Evolutionary conservation across 257 asterid genomes (phyloP).

Genomic region (Avicennia marina): DNA sequence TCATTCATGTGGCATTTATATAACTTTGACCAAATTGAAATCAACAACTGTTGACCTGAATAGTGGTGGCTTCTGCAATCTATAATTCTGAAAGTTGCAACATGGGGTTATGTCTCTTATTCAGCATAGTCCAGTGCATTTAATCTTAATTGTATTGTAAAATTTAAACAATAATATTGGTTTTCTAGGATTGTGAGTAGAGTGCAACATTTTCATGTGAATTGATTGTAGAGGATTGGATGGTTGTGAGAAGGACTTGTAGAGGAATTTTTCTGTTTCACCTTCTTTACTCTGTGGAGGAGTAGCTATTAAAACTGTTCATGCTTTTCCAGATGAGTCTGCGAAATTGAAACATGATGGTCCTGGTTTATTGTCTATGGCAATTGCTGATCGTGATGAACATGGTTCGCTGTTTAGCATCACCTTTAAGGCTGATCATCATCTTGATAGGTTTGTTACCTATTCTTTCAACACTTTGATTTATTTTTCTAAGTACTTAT

Average conservation of each 20-base stretch:
- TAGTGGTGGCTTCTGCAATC: not conserved
- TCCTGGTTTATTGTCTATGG: slow-evolving; percentile 90
- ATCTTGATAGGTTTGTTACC: slow-evolving; percentile 75
- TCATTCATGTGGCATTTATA: not conserved
- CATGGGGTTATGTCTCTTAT: not conserved
- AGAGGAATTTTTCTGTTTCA: too few species aligned
- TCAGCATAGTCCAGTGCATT: not conserved
- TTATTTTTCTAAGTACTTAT: not conserved
- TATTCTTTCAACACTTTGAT: slow-evolving; percentile 9
- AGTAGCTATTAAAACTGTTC: too few species aligned
- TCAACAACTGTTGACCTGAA: not conserved
- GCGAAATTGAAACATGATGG: slow-evolving; percentile 80
- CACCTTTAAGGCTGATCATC: slow-evolving; percentile 88
- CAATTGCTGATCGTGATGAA: slow-evolving; percentile 79
- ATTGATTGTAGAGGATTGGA: not conserved
- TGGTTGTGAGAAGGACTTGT: too few species aligned
- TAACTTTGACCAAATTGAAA: not conserved
- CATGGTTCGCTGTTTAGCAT: slow-evolving; percentile 82
- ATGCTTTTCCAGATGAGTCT: slow-evolving; percentile 60
- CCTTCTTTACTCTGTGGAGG: too few species aligned
- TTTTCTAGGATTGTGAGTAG: not conserved
- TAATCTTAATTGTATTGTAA: slow-evolving; percentile 11
- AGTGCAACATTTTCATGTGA: not conserved
- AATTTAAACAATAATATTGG: not conserved
- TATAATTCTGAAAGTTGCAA: not conserved